Evolutionary conservation across 2,329 filamentous ascomycete genomes (phyloP).

Genomic region (Cercospora citrullina): DNA sequence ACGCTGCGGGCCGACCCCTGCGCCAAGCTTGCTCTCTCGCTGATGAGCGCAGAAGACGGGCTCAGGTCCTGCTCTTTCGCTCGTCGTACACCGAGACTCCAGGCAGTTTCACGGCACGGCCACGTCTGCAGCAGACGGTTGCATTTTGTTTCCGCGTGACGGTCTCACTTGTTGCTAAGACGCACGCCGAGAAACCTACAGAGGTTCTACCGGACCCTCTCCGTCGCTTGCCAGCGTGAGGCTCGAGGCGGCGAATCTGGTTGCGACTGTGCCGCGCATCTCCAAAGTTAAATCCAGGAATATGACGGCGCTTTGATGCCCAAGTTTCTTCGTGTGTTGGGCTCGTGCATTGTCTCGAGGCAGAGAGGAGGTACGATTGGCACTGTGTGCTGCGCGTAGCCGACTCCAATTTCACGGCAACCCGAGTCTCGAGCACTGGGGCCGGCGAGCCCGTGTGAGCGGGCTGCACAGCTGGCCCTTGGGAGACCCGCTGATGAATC

Average conservation of each 20-base stretch:
- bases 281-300: constrained; percentile 5
- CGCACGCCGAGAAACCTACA: constrained; percentile 1
- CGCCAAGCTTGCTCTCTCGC: not conserved
- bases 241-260: not conserved
- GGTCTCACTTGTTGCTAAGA: not conserved
- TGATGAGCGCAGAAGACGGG: not conserved
- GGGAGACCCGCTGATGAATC: not conserved
- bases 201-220: constrained; percentile 9
- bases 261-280: constrained; percentile 11
- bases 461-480: not conserved
- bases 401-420: constrained; percentile 2
- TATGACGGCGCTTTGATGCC: constrained; percentile 6
- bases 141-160: not conserved
- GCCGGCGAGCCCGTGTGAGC: not conserved
- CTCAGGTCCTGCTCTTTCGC: constrained; percentile 1
- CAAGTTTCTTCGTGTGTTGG: constrained; percentile 1
- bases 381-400: not conserved
- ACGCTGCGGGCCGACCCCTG: not conserved
- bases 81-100: not conserved
- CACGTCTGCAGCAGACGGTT: not conserved
- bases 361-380: not conserved
- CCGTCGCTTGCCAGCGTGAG: not conserved
- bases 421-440: not conserved
- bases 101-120: constrained; percentile 10
- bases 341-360: not conserved